Base-by-base conservation (phyloP, 768 basidiomycete species). In the Lactarius sanguifluus region DNA sequence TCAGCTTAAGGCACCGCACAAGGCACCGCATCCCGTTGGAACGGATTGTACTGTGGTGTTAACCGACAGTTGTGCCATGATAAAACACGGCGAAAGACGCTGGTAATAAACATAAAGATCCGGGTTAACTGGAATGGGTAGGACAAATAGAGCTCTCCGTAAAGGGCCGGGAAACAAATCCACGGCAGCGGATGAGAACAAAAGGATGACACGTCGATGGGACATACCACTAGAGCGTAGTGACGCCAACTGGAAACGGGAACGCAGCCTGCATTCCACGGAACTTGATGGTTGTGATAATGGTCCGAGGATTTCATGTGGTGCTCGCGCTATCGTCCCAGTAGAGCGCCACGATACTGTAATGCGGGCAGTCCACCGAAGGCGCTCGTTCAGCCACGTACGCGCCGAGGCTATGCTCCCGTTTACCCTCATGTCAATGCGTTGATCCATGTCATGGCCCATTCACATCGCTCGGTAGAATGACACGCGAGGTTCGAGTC, bases 241-340 rank as follows among this genome's bases (percentile, higher is more conserved):
- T 83, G 32, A 91, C 85, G 32, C 90, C 90, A 16, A 91, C 88
- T 2, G 90, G 89, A 79, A 92, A 92, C 3, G 87, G 89, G 73
- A 89, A 89, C 1, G 79, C 83, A 3, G 89, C 90, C 85, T 87
- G 86, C 75, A 78, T 79, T 2, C 83, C 88, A 61, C 82, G 80
- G 76, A 89, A 89, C 65, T 83, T 81, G 65, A 90, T 89, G 10
- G 87, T 88, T 1, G 86, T 76, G 32, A 70, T 73, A 0, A 89
- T 83, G 0, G 84, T 79, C 20, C 76, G 77, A 0, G 86, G 86
- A 65, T 86, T 80, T 85, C 83, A 87, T 20, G 73, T 71, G 5
- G 81, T 79, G n/a, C 79, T 79, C 2, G 78, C 73, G 47, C 77
- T 78, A 69, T 87, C 86, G 64, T 85, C 75, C 84, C 86, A 87